phyloP scores from a whole-genome alignment of 805 yeast species.

The Lipomyces sp. region DNA sequence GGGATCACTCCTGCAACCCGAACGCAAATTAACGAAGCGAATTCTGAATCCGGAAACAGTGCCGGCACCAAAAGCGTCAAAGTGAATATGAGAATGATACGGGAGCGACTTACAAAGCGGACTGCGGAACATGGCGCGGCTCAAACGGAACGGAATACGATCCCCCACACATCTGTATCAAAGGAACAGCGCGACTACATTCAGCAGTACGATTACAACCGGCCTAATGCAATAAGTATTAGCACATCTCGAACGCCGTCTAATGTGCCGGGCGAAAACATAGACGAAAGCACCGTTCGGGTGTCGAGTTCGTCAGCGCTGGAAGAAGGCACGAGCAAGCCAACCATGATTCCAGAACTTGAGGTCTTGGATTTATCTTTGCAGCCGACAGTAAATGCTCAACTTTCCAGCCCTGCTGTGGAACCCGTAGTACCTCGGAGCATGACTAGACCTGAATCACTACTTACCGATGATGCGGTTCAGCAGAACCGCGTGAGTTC shows the following conservation, averaged over 20 bases:
- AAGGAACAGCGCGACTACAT: background rate
- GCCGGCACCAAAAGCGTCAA: background rate
- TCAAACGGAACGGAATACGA: background rate
- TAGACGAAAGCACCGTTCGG: background rate
- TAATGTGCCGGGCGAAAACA: background rate
- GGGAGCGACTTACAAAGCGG: conserved; percentile 9
- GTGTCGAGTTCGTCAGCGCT: background rate
- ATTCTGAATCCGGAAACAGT: background rate
- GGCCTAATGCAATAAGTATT: background rate
- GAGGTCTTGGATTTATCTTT: background rate
- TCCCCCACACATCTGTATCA: background rate
- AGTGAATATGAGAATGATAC: conserved; percentile 12
- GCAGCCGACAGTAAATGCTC: background rate
- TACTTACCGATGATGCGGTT: background rate
- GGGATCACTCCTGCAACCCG: conserved; percentile 25
- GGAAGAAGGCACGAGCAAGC: too few species aligned
- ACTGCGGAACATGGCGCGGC: background rate
- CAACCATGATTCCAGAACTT: too few species aligned
- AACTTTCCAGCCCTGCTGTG: background rate
- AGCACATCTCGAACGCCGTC: background rate
- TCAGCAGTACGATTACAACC: background rate
- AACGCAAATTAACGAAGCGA: conserved; percentile 5
- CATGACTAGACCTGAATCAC: background rate
- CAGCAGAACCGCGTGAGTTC: background rate
- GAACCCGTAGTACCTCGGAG: background rate